Evolutionary conservation across 306 rosid species (phyloP), one percentile per base, ranked within the genome.

Genomic region (Lithocarpus polystachyus): DNA sequence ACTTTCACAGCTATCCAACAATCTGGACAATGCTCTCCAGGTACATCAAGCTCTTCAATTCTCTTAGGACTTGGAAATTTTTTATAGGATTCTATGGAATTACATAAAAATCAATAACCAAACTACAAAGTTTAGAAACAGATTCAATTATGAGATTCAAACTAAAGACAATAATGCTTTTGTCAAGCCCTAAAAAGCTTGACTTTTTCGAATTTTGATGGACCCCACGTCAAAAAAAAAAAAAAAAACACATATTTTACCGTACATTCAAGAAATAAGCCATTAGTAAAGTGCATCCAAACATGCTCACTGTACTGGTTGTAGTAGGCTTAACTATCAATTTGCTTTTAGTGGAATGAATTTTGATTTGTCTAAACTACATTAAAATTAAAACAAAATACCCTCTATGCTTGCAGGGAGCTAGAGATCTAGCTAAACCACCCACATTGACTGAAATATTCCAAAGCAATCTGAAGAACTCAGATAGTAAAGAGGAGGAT

Each of bases 381-480:
- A 15, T 45, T 17, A 68, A 31, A 68, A 31, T 2, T 52, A 1
- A 4, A 5, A 56, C 20, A 6, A 3, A 61, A 60, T 60, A 77
- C 40, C 64, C 56, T 57, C 17, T 45, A 64, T 67, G 22, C 69
- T 14, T 56, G 18, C 71, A 96, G 98, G 96, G 98, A 75, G 92
- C 97, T 18, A 90, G 83, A 83, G 96, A 88, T 79, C 82, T 96
- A 80, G 93, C 87, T 5, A 84, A 90, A 74, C 94, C 94, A 61
- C 99, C 98, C 74, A 89, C 93, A 4, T 87, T 96, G 79, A 87
- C 90, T 61, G 98, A 96, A 68, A 86, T 96, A 78, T 90, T 90
- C 79, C 93, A 84, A 3, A 81, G 75, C 84, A 89, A 85, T 40
- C 64, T 84, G 75, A 84, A 80, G 2, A 76, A 85, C 70, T 56